Base-by-base conservation (phyloP, 1,284 basidiomycete genomes). In the Trametes versicolor region DNA sequence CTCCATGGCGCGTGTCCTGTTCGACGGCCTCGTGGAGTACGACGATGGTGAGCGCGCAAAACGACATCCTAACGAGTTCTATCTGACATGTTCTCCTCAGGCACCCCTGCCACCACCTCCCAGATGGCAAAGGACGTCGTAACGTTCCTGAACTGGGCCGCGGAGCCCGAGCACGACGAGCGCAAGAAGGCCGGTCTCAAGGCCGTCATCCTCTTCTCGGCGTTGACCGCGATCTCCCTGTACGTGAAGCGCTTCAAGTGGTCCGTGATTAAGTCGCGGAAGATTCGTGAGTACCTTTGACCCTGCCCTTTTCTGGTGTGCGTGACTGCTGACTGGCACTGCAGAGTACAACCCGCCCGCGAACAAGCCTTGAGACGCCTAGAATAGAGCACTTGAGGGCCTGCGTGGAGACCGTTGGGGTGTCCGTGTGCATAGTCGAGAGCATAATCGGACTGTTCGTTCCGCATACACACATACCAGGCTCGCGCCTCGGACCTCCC, bases 91-190 rank as follows among this genome's bases (percentile, higher is more conserved):
- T 63, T 10, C 8, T 50, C 25, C 36, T 8, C 43, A 94, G 95
- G 94, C 62, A 99, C 98, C 6, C 96, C 97, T 12, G 95, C 97
- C 13, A 99, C 97, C 55, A 93, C 96, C 12, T 94, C 95, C n/a
- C 98, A 99, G 80, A 97, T 99, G 96, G 97, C 98, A 72, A 99
- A 99, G 88, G 98, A 99, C 75, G 96, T 99, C 57, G 89, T 90
- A 47, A 95, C 93, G 3, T 99, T 99, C 92, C 82, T 99, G 65
- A 89, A 88, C 81, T 98, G 95, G 95, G 93, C 94, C 49, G 88
- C 97, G 64, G 98, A 99, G 81, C 98, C 98, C 32, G 98, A 99
- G 81, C 95, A 97, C 78, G 98, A 99, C 78, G 91, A 97, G 78
- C 88, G 98, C 77, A 99, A 99, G 87, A 95, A 96, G 86, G 91